Evolutionary conservation across 148 eudicot species (phyloP).

Genomic region (Silene latifolia): DNA sequence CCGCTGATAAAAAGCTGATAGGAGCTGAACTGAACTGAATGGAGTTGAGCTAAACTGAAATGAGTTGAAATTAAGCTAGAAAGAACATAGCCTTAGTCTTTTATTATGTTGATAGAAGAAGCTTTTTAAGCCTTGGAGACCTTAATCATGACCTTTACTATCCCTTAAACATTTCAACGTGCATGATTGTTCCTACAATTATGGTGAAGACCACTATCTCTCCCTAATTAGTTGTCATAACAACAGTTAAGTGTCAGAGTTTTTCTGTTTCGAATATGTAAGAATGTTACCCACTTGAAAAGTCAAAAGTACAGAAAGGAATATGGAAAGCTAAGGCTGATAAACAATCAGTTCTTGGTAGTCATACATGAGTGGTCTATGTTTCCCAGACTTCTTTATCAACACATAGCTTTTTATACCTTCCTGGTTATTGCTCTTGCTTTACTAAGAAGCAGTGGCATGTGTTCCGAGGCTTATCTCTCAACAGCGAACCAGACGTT

Average conservation of each 20-base stretch:
- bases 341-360: not conserved
- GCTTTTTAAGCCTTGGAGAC: conserved; percentile 34
- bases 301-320: conserved; percentile 5
- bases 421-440: not conserved
- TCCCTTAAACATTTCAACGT: conserved; percentile 21
- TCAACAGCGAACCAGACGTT: too few species aligned
- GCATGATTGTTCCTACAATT: conserved; percentile 34
- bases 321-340: conserved; percentile 11
- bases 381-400: not conserved
- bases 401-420: too few species aligned
- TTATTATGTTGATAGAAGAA: not conserved
- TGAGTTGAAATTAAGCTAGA: too few species aligned
- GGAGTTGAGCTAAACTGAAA: too few species aligned
- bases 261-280: conserved; percentile 20
- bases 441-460: not conserved
- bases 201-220: conserved; percentile 30
- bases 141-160: conserved; percentile 35
- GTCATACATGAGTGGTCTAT: not conserved
- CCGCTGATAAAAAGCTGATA: too few species aligned
- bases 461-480: not conserved
- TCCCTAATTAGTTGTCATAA: conserved; percentile 15
- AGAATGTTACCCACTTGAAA: conserved; percentile 7
- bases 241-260: conserved; percentile 4
- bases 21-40: too few species aligned
- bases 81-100: not conserved